Conservation (phyloP, 192 early-diverging fungal species). For the Coemansia sp. region DNA sequence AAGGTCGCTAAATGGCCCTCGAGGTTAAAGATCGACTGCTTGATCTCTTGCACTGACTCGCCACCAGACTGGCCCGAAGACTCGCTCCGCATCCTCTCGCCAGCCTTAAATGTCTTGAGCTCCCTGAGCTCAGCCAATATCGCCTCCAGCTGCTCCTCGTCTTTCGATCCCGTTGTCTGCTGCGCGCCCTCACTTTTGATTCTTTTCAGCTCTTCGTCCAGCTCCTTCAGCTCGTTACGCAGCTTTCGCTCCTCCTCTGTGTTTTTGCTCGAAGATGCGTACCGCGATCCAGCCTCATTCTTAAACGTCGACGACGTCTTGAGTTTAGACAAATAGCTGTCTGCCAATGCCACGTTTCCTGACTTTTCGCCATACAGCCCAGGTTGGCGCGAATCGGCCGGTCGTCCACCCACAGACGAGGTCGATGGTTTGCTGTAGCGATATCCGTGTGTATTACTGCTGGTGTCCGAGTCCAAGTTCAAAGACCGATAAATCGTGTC, state of each 20-base stretch:
- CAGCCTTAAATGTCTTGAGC: constrained; percentile 30
- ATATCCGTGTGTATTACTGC: constrained; percentile 23
- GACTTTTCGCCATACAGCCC: constrained; percentile 56
- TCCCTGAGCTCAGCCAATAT: constrained; percentile 37
- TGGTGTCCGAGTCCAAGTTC: constrained; percentile 24
- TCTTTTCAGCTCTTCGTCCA: constrained; percentile 36
- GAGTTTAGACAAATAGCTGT: constrained; percentile 56
- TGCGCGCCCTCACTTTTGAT: constrained; percentile 23
- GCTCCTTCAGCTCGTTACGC: constrained; percentile 40
- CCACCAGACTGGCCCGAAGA: neutral
- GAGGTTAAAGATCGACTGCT: constrained; percentile 46
- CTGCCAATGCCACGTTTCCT: constrained; percentile 51
- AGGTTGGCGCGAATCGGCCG: constrained; percentile 20
- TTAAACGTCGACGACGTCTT: constrained; percentile 51
- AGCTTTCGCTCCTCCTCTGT: constrained; percentile 49
- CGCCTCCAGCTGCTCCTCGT: constrained; percentile 11
- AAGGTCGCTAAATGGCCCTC: constrained; percentile 49
- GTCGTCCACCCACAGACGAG: neutral
- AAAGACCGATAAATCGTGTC: constrained; percentile 54
- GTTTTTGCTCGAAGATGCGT: constrained; percentile 47
- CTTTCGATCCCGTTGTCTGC: neutral
- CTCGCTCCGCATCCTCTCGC: constrained; percentile 27
- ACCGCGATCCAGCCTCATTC: constrained; percentile 45
- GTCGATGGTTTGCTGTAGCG: constrained; percentile 24
- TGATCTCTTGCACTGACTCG: constrained; percentile 44